Evolutionary conservation across 257 asterid species (phyloP), one percentile per base, ranked within the genome.

Genomic region (Gynochthodes officinalis): DNA sequence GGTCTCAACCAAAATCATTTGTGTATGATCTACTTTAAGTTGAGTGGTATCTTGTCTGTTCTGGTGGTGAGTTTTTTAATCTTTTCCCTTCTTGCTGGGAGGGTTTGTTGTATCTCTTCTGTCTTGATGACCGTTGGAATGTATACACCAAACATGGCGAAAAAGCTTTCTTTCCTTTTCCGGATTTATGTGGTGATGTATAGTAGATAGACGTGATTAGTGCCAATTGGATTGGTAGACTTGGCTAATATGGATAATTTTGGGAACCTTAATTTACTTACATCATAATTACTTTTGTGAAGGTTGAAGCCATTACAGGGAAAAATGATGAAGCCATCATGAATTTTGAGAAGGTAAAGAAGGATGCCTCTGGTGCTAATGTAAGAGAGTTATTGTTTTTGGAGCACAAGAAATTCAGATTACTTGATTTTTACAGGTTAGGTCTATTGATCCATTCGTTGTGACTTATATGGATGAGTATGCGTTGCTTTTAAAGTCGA

Each of bases 391-490:
- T 73, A 30, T 76, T 69, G 32, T 69, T 63, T 64, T 65, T 49
- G 15, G 40, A 37, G 42, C 57, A 6, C 14, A 23, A 58, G 14
- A 64, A 42, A 5, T 67, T 75, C 44, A 61, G 43, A n/a, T 68
- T 16, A 60, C 10, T 67, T 78, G 71, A 72, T 70, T 76, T 78
- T 72, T 80, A 27, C 92, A 94, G 99, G 99, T 87, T 73, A 87
- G 96, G 69, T 88, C 87, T 33, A 84, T 90, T 71, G 97, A 91
- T 89, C 97, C 99, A 64, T 87, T 82, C 70, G 83, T 86, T 64
- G 67, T 90, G 69, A 90, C 99, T 32, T 89, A 92, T 63, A 95
- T 95, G 99, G 99, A 95, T 78, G 99, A 95, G 90, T 95, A 95
- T 82, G 97, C 99, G n/a, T 86, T 95, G 95, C 96, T 95, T 77